Base-by-base conservation (phyloP, 192 early-diverging fungal genomes). In the Entomortierella parvispora region DNA sequence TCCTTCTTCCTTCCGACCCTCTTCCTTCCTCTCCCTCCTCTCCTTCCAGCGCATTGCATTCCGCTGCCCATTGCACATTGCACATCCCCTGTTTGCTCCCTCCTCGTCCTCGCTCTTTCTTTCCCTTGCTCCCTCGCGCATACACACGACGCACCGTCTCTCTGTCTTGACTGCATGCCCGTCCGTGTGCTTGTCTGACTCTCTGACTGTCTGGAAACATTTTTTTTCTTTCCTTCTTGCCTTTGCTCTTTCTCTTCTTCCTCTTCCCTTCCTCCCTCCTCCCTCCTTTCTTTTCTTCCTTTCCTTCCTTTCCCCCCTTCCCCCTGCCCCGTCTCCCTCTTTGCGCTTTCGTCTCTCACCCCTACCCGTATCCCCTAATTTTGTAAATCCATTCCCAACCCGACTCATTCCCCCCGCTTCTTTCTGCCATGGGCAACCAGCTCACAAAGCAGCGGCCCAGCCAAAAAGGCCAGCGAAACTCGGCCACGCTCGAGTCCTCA, bases 371-470 rank as follows among this genome's bases (percentile, higher is more conserved):
- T 12, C 31, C 42, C 11, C 15, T n/a, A 15, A 56, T 43, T n/a
- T 37, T 31, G 4, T 20, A 43, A 45, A 25, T 47, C 57, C 5
- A 12, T 20, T 20, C 20, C n/a, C 8, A n/a, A 43, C 18, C 17
- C n/a, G 15, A 18, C 23, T 22, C 56, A 12, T n/a, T 44, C 4
- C 22, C 57, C 2, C 22, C 57, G 17, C 20, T 44, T 58, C 17
- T 23, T 22, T 17, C 20, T 32, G 17, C 47, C 12, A 77, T 77
- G 74, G 74, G 74, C 33, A 77, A 77, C 60, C 74, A 77, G 60
- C 44, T 46, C 40, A 61, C 74, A 33, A 77, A 68, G 61, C n/a
- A n/a, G n/a, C 44, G 61, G 47, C 59, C 52, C 20, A 47, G 29
- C 57, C 25, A 65, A 31, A 77, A 76, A 47, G 71, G 26, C 11